phyloP scores from a whole-genome alignment of 1,284 basidiomycete genomes.

The Mycosarcoma mackinlayi region DNA sequence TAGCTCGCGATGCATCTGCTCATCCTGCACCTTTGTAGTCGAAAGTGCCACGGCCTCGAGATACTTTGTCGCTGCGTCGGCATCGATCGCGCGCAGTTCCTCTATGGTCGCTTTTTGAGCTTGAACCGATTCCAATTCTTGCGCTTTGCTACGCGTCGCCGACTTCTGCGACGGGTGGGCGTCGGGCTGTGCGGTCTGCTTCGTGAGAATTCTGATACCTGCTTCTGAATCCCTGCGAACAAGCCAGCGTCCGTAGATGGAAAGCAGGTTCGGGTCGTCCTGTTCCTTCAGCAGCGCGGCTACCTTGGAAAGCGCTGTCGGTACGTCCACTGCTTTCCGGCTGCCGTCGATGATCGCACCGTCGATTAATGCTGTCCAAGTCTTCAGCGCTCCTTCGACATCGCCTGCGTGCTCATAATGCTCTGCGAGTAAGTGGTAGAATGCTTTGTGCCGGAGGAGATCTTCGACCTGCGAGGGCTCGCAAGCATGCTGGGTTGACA shows the following conservation, averaged over 20 bases:
- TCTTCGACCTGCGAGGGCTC: constrained; percentile 25
- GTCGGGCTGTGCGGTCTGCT: constrained; percentile 6
- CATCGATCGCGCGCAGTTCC: constrained; percentile 45
- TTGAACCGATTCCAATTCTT: constrained; percentile 36
- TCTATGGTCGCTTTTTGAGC: constrained; percentile 40
- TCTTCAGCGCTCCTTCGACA: constrained; percentile 31
- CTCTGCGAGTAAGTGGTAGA: constrained; percentile 26
- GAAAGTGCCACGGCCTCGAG: constrained; percentile 60
- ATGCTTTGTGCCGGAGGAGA: constrained; percentile 15
- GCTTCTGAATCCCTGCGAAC: constrained; percentile 51
- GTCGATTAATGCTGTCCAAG: constrained; percentile 49
- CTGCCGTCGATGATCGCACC: constrained; percentile 33
- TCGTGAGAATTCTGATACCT: constrained; percentile 50
- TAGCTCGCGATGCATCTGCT: constrained; percentile 51
- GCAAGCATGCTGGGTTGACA: constrained; percentile 32
- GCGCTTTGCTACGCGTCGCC: constrained; percentile 18
- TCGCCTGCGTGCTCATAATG: constrained; percentile 29
- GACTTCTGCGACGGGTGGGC: constrained; percentile 14
- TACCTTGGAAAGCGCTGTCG: constrained; percentile 26
- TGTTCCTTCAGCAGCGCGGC: constrained; percentile 19
- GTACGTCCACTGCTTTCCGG: constrained; percentile 7
- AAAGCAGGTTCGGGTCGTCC: constrained; percentile 26
- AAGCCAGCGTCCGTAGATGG: constrained; percentile 56
- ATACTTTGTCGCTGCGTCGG: constrained; percentile 52
- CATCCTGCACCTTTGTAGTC: constrained; percentile 38